Conservation (phyloP, 768 basidiomycete species). For the Suillus luteus region DNA sequence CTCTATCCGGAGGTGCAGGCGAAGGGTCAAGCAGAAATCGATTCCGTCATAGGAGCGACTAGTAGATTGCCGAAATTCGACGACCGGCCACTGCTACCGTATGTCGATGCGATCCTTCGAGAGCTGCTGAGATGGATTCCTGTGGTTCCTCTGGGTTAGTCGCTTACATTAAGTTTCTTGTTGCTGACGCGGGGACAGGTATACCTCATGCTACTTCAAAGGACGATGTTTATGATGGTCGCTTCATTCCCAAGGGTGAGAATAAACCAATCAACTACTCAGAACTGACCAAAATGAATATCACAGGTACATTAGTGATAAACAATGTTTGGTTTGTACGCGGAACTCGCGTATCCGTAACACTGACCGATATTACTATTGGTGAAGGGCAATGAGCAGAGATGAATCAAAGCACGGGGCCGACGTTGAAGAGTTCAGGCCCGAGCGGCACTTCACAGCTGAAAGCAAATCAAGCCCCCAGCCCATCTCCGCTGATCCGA, state of each 20-base stretch:
- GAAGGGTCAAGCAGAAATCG: conserved; percentile 29
- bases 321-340: conserved; percentile 37
- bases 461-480: neutral
- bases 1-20: conserved; percentile 30
- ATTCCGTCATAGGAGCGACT: conserved; percentile 25
- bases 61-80: conserved; percentile 28
- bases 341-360: neutral
- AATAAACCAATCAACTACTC: neutral
- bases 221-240: conserved; percentile 32
- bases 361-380: neutral
- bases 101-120: conserved; percentile 42
- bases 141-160: conserved; percentile 26
- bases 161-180: neutral
- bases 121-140: conserved; percentile 36
- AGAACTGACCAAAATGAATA: neutral
- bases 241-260: conserved; percentile 45
- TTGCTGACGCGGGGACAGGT: conserved; percentile 14
- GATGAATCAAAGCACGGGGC: conserved; percentile 19
- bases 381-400: conserved; percentile 26
- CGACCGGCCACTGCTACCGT: conserved; percentile 37
- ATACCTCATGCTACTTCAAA: conserved; percentile 27
- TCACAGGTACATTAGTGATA: conserved; percentile 31
- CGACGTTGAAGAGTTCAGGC: conserved; percentile 28
- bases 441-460: conserved; percentile 27
- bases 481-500: conserved; percentile 21